Evolutionary conservation across 495 filamentous ascomycete species (phyloP).

Genomic region (Tuber borchii): DNA sequence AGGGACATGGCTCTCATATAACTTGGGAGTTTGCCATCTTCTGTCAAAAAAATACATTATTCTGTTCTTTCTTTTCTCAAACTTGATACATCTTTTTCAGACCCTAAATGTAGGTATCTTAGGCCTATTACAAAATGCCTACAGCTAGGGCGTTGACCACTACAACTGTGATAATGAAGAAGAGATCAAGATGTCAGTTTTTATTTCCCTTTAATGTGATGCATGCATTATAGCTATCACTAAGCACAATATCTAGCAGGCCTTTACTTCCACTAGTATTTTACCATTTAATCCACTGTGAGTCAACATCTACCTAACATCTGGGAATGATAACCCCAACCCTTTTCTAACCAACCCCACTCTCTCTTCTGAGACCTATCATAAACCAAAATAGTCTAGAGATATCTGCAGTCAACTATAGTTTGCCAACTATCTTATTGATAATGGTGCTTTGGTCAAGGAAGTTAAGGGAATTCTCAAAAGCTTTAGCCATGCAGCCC

Average conservation of each 20-base stretch:
- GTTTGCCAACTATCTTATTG: too few relatives aligned
- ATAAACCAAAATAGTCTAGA: not conserved
- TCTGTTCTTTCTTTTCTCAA: constrained; percentile 36
- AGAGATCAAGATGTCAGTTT: constrained; percentile 13
- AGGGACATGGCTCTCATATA: constrained; percentile 17
- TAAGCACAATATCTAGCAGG: constrained; percentile 5
- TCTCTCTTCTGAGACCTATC: not conserved
- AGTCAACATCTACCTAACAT: constrained; percentile 3
- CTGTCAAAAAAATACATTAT: constrained; percentile 26
- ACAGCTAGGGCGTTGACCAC: not conserved
- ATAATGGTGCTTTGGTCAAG: too few relatives aligned
- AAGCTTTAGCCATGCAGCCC: too few relatives aligned
- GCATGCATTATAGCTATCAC: not conserved
- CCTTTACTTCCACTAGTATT: constrained; percentile 11
- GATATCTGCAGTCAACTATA: constrained; percentile 4
- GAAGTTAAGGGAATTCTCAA: too few relatives aligned
- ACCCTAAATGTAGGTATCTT: constrained; percentile 23
- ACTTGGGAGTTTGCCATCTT: constrained; percentile 7
- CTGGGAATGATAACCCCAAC: too few relatives aligned
- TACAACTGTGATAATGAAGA: not conserved
- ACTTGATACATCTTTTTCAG: constrained; percentile 25
- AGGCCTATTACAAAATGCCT: constrained; percentile 10
- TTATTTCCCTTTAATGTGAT: constrained; percentile 7
- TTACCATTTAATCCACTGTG: constrained; percentile 8
- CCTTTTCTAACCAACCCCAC: not conserved